Evolutionary conservation across 805 yeast genomes (phyloP), one percentile per base, ranked within the genome.

Genomic region (Wickerhamomyces xylosicus): DNA sequence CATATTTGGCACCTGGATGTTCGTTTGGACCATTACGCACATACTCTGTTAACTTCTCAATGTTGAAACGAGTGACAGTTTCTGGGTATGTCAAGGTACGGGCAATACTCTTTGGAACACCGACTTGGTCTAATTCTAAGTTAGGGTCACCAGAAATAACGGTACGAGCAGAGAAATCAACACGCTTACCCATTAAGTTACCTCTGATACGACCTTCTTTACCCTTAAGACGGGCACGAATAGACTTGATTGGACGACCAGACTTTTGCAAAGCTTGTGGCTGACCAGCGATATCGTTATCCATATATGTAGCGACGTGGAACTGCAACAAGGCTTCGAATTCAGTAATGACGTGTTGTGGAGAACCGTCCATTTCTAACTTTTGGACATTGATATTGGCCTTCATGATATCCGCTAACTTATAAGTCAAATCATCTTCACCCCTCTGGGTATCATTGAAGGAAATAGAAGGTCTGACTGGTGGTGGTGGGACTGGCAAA

Each of bases 71-170:
- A 3, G 99, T 92, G 19, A 92, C 98, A 41, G 87, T 83, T 62
- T 92, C 99, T 10, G 99, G 99, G 57, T 92, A 92, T 0, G 97
- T 79, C 45, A 92, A 69, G 2, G 97, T 90, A 57, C 92, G 78
- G 1, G 99, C 98, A 63, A 92, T 92, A 33, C 95, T 83, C 52
- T 84, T 79, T 39, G 99, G 99, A 19, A 92, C 98, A 69, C 99
- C 99, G 45, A 92, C 98, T 68, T 92, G 97, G 59, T 94, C 98
- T 48, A 92, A 74, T 52, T 92, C 97, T 53, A 92, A 71, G 57
- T 92, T 92, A 34, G 99, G 99, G 61, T 92, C 99, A 72, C 97
- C 97, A 9, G 98, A 89, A 70, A 92, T 92, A 56, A 92, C 99
- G 2, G 98, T 89, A 69, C 98, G 86, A 9, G 98, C 98, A 31